Base-by-base conservation (phyloP, 345 rosid species). In the Moricandia arvensis region DNA sequence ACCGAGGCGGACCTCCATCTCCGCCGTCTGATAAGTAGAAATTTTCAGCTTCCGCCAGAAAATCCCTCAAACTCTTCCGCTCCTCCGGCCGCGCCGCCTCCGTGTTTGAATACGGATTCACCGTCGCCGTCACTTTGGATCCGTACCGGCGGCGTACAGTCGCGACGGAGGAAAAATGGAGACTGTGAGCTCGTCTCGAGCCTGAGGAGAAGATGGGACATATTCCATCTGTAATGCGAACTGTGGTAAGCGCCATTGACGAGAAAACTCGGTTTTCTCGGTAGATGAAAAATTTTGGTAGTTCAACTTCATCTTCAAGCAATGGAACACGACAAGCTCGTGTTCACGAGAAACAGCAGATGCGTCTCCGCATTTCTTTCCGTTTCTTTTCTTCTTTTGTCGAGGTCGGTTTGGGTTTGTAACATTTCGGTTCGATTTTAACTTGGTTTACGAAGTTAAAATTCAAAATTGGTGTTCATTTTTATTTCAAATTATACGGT, bases 1-100 rank as follows among this genome's bases (percentile, higher is more conserved):
- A 89, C 54, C 93, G 85, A n/a, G 93, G 91, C 30, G 86, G 89
- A 15, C 86, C 89, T 5, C 83, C 73, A 10, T 84, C 93, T 21
- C 85, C 81, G 59, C 69, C 69, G 26, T 82, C 88, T 8, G 87
- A 68, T 66, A 77, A 43, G 16, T 83, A 30, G 21, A 84, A 71
- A 58, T 74, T 81, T 75, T 66, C 72, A 5, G 82, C 72, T 69
- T 84, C 85, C 8, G 74, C 79, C 4, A 79, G 64, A 68, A 73
- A 83, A 53, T 83, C 89, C 29, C 64, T 71, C 62, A 85, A 51
- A 10, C 82, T 74, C 79, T 85, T 85, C 61, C 75, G 51, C 59
- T 59, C 78, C 15, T 81, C 80, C 1, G 73, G 79, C 51, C 8
- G 59, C n/a, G 65, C 75, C 0, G 47, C 69, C 60, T 75, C 80